Evolutionary conservation across 2,329 filamentous ascomycete species (phyloP).

Genomic region (Cladosporium austrohemisphaericum): DNA sequence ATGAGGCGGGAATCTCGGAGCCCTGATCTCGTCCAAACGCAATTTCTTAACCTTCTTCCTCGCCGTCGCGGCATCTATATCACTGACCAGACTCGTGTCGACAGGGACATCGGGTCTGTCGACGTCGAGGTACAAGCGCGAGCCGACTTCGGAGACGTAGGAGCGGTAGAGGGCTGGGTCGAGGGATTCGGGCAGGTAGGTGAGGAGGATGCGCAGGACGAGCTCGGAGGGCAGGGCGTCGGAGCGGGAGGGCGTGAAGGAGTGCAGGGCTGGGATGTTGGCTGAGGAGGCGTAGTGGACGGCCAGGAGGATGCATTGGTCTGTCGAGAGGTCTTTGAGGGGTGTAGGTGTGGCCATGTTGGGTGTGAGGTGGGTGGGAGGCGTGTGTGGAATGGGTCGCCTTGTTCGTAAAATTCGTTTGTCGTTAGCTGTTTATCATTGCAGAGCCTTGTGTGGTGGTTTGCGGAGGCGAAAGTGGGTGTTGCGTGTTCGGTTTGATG

Average conservation of each 20-base stretch:
- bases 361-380: neutral
- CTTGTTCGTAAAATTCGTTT: neutral
- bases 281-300: conserved; percentile 64
- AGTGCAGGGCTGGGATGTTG: conserved; percentile 60
- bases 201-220: conserved; percentile 68
- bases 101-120: conserved; percentile 44
- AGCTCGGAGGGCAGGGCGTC: conserved; percentile 61
- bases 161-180: conserved; percentile 60
- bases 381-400: too few species aligned
- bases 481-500: too few species aligned
- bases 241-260: conserved; percentile 55
- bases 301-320: conserved; percentile 70
- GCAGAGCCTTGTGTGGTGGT: neutral
- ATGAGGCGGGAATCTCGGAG: conserved; percentile 47
- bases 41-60: conserved; percentile 62
- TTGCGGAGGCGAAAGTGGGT: too few species aligned
- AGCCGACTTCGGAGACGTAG: conserved; percentile 57
- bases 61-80: conserved; percentile 61
- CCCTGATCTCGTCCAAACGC: conserved; percentile 56
- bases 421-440: conserved; percentile 2
- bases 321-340: conserved; percentile 50
- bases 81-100: conserved; percentile 55
- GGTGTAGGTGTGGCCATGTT: conserved; percentile 4
- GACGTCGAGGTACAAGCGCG: conserved; percentile 41
- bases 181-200: conserved; percentile 69